phyloP scores from a whole-genome alignment of 305 asterid species.

The Solanum hybrid region DNA sequence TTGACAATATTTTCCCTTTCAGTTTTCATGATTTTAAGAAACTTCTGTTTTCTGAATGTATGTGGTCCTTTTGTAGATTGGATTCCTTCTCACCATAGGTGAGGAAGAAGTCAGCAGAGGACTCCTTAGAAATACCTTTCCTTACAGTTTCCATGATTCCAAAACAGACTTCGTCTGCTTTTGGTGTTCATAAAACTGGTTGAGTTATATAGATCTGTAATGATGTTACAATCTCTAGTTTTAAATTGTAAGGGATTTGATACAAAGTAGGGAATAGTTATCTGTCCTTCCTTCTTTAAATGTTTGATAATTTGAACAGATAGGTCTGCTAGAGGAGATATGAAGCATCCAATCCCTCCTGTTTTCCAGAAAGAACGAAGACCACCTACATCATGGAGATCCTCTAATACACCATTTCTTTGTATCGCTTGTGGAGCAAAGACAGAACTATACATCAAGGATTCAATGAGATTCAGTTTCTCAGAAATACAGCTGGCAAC shows the following conservation, averaged over 20 bases:
- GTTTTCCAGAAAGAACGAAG: slow-evolving; percentile 17
- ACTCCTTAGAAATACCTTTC: not conserved
- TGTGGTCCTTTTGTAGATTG: not conserved
- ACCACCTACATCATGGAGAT: slow-evolving; percentile 12
- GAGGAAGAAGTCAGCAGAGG: not conserved
- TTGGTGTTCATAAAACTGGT: not conserved
- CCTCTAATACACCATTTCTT: slow-evolving; percentile 31
- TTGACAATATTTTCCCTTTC: not conserved
- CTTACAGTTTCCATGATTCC: not conserved
- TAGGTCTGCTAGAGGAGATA: slow-evolving; percentile 14
- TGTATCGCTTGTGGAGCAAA: slow-evolving; percentile 46
- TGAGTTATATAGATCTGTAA: not conserved
- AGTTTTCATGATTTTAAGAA: not conserved
- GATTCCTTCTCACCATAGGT: not conserved
- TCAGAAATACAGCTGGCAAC: slow-evolving; percentile 56
- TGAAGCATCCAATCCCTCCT: slow-evolving; percentile 16
- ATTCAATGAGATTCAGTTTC: slow-evolving; percentile 38
- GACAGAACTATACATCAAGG: slow-evolving; percentile 26
- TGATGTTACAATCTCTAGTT: not conserved
- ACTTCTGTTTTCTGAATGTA: not conserved
- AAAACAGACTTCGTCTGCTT: not conserved
- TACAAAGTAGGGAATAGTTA: not conserved
- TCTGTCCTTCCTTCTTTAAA: not conserved
- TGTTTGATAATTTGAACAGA: slow-evolving; percentile 13
- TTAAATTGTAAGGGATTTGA: not conserved